Evolutionary conservation across 257 asterid genomes (phyloP), one percentile per base, ranked within the genome.

Genomic region (Craterostigma plantagineum): DNA sequence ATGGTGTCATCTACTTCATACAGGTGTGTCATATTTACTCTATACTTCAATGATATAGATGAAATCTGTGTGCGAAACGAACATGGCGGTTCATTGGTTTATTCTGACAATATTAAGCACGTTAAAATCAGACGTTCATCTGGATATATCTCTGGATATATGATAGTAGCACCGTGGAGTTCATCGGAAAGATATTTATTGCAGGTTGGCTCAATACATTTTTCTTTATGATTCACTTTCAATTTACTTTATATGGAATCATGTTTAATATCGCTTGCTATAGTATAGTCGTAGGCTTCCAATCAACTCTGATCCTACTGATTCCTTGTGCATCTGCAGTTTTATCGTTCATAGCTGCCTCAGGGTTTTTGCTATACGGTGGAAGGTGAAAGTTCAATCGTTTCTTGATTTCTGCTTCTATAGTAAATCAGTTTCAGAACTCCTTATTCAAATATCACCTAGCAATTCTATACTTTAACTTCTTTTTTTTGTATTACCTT

Each of bases 301-400:
- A n/a, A n/a, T n/a, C n/a, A n/a, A n/a, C n/a, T n/a, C n/a, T n/a
- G n/a, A n/a, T 6, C 43, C 42, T 47, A 56, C 52, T 65, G 17
- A 37, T 43, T 23, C 54, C 57, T 70, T 65, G 54, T 37, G 41
- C 60, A 52, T 69, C 44, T 64, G 72, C 92, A 82, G 98, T 68
- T 68, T 81, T 87, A 33, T 79, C 98, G 33, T 51, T 79, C 57
- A 56, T 68, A 23, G 98, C 98, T 49, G 98, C 98, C 37, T 44
- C 79, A 50, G 95, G 98, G 17, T 87, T 87, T 64, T 67, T 87
- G 71, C 67, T 79, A 23, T 87, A 87, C 55, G 98, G 98, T 34
- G 95, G 98, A 72, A 82, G 93, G 98, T 87, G 58, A 63, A 52
- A 23, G 43, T 46, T 40, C 40, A 34, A 33, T n/a, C 38, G 17